Conservation (phyloP, 306 rosid genomes). For the Sesbania bispinosa region DNA sequence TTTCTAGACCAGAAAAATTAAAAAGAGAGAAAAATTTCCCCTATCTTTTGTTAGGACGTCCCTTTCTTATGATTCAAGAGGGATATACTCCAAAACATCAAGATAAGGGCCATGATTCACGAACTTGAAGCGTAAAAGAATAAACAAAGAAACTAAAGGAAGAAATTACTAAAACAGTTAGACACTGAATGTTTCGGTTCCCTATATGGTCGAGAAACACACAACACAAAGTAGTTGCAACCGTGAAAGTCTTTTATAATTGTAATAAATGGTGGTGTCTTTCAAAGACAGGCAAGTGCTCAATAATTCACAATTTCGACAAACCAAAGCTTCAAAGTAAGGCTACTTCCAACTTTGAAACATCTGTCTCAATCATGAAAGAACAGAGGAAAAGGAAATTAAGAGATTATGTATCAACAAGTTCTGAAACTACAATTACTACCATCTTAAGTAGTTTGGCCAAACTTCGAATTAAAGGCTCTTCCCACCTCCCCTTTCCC, state of each 20-base stretch:
- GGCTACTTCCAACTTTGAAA: conserved; percentile 4
- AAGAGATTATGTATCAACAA: background rate
- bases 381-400: background rate
- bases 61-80: background rate
- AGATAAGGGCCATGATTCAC: too few species aligned
- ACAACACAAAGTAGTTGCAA: too few species aligned
- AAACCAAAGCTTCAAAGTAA: background rate
- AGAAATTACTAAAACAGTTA: too few species aligned
- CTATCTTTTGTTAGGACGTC: background rate
- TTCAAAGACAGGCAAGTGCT: conserved; percentile 1
- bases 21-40: background rate
- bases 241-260: background rate
- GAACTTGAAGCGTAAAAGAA: background rate
- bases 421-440: background rate
- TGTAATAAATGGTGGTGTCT: background rate
- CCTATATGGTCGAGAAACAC: too few species aligned
- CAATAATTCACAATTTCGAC: background rate
- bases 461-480: background rate
- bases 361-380: conserved; percentile 1
- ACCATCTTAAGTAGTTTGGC: background rate
- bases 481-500: too few species aligned
- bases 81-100: background rate
- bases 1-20: background rate
- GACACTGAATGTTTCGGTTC: too few species aligned
- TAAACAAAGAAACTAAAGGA: too few species aligned